Evolutionary conservation across 2,329 filamentous ascomycete species (phyloP).

Genomic region (Sporothrix euskadiensis): DNA sequence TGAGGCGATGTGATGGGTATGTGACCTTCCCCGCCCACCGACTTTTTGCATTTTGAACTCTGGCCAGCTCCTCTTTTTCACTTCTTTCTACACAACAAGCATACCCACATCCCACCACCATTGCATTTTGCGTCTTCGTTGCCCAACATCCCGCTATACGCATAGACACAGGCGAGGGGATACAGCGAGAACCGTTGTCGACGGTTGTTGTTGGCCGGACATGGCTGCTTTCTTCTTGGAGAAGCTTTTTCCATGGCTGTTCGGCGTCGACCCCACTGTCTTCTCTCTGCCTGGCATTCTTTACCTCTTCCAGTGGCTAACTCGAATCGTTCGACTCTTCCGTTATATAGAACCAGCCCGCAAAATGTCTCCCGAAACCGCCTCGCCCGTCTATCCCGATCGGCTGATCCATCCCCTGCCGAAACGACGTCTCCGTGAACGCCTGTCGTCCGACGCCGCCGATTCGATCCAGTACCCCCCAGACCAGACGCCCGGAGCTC

Average conservation of each 20-base stretch:
- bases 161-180: neutral
- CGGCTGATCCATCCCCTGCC: conserved; percentile 91
- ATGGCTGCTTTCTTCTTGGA: neutral
- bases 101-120: neutral
- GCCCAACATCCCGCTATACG: neutral
- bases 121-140: neutral
- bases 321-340: conserved; percentile 27
- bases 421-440: conserved; percentile 82
- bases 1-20: conserved; percentile 32
- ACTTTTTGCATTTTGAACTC: conserved; percentile 12
- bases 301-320: conserved; percentile 36
- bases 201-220: neutral
- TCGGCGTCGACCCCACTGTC: neutral
- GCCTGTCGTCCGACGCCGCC: conserved; percentile 80
- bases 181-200: neutral
- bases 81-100: conserved; percentile 1
- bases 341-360: conserved; percentile 46
- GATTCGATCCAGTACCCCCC: conserved; percentile 81
- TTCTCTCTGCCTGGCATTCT: neutral
- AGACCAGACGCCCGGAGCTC: conserved; percentile 66
- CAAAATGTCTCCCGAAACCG: conserved; percentile 70
- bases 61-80: neutral
- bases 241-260: conserved; percentile 1
- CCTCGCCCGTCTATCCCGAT: conserved; percentile 80
- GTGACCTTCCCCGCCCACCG: conserved; percentile 18